Evolutionary conservation across 2,329 filamentous ascomycete genomes (phyloP), one percentile per base, ranked within the genome.

Genomic region (Ascochyta rabiei): DNA sequence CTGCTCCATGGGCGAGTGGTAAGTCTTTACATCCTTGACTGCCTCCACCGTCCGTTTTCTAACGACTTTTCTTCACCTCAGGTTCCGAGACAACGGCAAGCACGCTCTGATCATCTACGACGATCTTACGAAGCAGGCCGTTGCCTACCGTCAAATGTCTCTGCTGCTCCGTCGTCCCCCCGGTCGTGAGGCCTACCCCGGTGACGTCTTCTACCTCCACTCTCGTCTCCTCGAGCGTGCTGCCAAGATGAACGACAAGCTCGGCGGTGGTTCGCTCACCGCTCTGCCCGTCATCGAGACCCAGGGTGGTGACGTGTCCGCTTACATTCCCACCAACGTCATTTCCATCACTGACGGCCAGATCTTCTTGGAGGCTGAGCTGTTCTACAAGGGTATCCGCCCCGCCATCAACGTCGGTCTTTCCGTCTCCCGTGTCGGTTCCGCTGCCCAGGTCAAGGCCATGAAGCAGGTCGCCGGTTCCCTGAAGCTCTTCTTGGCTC

Each of bases 391-490:
- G 91, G 95, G 95, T 96, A 84, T 99, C 82, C 93, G 95, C 77
- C 95, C 95, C 74, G 95, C 95, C 84, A 99, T 99, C 82, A 99
- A 99, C 88, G 95, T 99, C 90, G 95, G 95, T 95, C 91, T 99
- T 73, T 99, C 95, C 75, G 95, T 99, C 73, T 99, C 95, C 71
- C 95, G 95, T 91, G 95, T 99, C 89, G 95, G 95, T 80, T 99
- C 95, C 76, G 91, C 95, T 79, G 95, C 95, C 78, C 95, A 99
- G 87, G 87, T 98, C 81, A 99, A 98, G 91, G 93, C 95, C 83
- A 99, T 99, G 95, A 99, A 99, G 89, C 95, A 99, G 86, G 95
- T 99, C 74, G 95, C 95, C 76, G 95, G 95, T 87, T 98, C 93
- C 71, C 86, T 99, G 77, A 99, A 99, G 89, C 92, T 99, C 73